A percentile compares a stretch with the other conserved stretches of the same genome.
Evolutionary conservation across 2,329 filamentous ascomycete genomes (phyloP).

Genomic region (Ophiostoma sp.): DNA sequence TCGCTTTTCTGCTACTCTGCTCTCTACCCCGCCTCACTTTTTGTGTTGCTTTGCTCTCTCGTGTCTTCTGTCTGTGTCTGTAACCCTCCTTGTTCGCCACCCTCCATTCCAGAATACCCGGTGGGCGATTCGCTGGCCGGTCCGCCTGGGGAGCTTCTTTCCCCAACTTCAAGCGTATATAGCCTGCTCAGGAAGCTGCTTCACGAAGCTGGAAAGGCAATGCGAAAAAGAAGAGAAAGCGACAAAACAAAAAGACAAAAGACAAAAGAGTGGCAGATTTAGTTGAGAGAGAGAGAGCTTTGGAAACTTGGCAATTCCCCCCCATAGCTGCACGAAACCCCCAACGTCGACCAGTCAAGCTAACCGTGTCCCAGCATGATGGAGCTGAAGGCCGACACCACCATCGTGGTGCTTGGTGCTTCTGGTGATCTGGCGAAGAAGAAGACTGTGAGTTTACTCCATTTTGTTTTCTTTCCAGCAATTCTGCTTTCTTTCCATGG

Average conservation of each 20-base stretch:
- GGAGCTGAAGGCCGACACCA: constrained; percentile 98
- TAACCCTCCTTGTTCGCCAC: constrained; percentile 1
- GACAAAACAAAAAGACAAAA: not conserved
- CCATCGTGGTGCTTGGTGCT: constrained; percentile 93
- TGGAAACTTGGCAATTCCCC: not conserved
- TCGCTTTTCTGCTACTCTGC: constrained; percentile 6
- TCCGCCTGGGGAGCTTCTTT: not conserved
- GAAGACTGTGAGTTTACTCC: constrained; percentile 72
- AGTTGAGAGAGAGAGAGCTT: not conserved
- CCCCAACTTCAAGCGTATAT: not conserved
- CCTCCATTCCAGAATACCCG: constrained; percentile 18
- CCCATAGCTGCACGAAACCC: not conserved
- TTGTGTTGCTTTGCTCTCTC: not conserved
- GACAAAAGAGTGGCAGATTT: not conserved
- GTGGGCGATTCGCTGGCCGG: constrained; percentile 13
- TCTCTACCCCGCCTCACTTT: not conserved
- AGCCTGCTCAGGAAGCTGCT: not conserved
- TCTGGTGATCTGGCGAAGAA: constrained; percentile 99
- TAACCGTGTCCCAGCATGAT: constrained; percentile 59
- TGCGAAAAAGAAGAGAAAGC: not conserved
- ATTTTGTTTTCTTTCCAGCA: not conserved
- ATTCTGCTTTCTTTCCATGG: constrained; percentile 20
- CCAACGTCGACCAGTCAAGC: constrained; percentile 1
- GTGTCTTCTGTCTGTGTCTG: not conserved
- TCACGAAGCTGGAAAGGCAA: not conserved